Evolutionary conservation across 495 filamentous ascomycete species (phyloP).

Genomic region (Penicillium egyptiacum): DNA sequence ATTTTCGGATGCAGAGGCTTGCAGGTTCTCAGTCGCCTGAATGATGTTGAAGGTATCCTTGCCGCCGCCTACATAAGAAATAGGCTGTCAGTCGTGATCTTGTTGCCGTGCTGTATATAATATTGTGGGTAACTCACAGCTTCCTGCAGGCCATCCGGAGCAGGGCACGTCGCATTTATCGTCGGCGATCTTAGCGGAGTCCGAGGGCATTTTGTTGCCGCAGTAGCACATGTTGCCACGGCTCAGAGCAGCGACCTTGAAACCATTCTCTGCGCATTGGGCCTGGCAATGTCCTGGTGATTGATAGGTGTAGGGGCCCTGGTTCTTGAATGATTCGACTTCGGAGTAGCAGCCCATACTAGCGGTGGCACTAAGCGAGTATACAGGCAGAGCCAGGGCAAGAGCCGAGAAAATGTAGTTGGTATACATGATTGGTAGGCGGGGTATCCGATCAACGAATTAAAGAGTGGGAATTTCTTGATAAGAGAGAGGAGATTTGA

Average conservation of each 20-base stretch:
- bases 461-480: neutral
- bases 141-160: conserved; percentile 31
- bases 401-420: conserved; percentile 24
- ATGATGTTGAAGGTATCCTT: conserved; percentile 31
- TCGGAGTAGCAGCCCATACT: conserved; percentile 39
- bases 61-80: conserved; percentile 36
- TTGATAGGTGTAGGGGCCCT: conserved; percentile 31
- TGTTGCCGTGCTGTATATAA: conserved; percentile 1
- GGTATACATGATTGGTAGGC: conserved; percentile 18
- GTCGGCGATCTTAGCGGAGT: conserved; percentile 30
- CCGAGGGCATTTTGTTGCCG: conserved; percentile 33
- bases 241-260: conserved; percentile 33
- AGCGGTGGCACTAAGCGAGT: conserved; percentile 13
- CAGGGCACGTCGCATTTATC: conserved; percentile 36
- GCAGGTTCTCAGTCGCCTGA: conserved; percentile 5
- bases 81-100: neutral
- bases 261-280: conserved; percentile 27
- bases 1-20: neutral
- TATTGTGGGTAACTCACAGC: conserved; percentile 30
- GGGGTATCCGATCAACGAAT: conserved; percentile 9
- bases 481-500: neutral
- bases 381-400: conserved; percentile 29
- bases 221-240: conserved; percentile 39
- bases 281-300: conserved; percentile 33
- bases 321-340: conserved; percentile 22